Conservation (phyloP, 1,284 basidiomycete species). For the Ustilago tritici region DNA sequence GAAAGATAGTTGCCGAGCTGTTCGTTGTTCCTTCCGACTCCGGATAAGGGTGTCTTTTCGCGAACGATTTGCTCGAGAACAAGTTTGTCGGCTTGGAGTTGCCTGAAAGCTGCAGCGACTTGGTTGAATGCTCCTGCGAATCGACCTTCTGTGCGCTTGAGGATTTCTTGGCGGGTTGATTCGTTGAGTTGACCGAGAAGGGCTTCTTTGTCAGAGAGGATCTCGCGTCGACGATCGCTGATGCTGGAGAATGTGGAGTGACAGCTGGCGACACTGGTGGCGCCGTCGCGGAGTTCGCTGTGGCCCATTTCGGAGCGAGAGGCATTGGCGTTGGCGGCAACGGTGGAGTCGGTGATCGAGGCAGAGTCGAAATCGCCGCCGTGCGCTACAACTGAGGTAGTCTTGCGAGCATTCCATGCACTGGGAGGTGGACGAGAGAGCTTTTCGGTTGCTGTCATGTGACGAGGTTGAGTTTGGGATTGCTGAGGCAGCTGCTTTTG, state of each 20-base stretch:
- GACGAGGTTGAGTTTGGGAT: neutral
- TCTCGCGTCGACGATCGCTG: slow-evolving; percentile 45
- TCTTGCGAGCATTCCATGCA: slow-evolving; percentile 21
- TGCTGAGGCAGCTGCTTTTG: neutral
- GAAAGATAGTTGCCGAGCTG: slow-evolving; percentile 49
- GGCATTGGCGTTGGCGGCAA: neutral
- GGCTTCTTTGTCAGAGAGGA: slow-evolving; percentile 42
- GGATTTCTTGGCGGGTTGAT: slow-evolving; percentile 28
- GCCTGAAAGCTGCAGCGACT: slow-evolving; percentile 57
- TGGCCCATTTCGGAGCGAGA: slow-evolving; percentile 18
- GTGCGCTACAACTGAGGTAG: neutral
- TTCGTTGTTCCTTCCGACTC: slow-evolving; percentile 45
- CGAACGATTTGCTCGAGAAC: slow-evolving; percentile 59
- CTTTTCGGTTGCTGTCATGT: slow-evolving; percentile 13
- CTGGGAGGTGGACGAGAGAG: slow-evolving; percentile 18
- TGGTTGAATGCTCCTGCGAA: slow-evolving; percentile 60
- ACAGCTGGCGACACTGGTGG: slow-evolving; percentile 21
- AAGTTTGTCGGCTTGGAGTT: slow-evolving; percentile 60
- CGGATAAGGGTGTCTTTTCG: slow-evolving; percentile 57
- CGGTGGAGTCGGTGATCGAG: neutral
- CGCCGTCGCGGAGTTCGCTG: slow-evolving; percentile 11
- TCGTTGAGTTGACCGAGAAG: slow-evolving; percentile 29
- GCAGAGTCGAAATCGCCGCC: neutral
- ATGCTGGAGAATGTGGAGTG: slow-evolving; percentile 40
- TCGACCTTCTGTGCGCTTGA: slow-evolving; percentile 53